Base-by-base conservation (phyloP, 2,329 filamentous ascomycete species). In the Colletotrichum coccodes region DNA sequence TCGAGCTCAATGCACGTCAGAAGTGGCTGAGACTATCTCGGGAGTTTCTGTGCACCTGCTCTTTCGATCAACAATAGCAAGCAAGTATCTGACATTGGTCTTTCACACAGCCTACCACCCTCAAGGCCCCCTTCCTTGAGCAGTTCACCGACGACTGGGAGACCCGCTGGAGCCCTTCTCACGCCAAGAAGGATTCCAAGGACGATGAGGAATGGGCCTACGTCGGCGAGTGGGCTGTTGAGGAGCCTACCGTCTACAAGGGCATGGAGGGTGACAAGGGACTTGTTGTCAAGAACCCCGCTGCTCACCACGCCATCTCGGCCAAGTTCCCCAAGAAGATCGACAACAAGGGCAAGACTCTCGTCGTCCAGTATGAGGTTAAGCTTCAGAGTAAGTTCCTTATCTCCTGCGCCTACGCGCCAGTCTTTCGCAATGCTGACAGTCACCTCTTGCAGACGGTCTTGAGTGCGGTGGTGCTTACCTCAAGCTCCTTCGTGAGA, bases 61-160 rank as follows among this genome's bases (percentile, higher is more conserved):
- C 38, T 12, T 21, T 36, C 38, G 26, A 21, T 34, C 26, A 40
- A n/a, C 2, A 18, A 38, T 6, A 23, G 14, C 21, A 28, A 26
- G 30, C 16, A 40, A 53, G 16, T 34, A 28, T 44, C 57, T 70
- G 26, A 67, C 62, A 40, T 26, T 46, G 21, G 12, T 30, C 26
- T 62, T 28, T 8, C 60, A 46, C 63, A 56, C 78, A 99, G 95
- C 95, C 96, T 69, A 94, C 94, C 73, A 88, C 86, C 72, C 81
- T 98, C 77, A 96, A 98, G 85, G 96, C 92, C 74, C 94, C 94
- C 70, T 99, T 99, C 89, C 86, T 98, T 73, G 96, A 99, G 87
- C 96, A 99, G 84, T 99, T 99, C 87, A 97, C 94, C 83, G 93
- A 97, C 75, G 95, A 94, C 84, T 98, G 95, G 95, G 92, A 98